Percentiles rank a stretch among this genome's conserved stretches.
These are phyloP conservation scores for Eucalyptus regnans DNA, from an alignment of 345 rosid genomes.

Conservation along the genomic window DNA sequence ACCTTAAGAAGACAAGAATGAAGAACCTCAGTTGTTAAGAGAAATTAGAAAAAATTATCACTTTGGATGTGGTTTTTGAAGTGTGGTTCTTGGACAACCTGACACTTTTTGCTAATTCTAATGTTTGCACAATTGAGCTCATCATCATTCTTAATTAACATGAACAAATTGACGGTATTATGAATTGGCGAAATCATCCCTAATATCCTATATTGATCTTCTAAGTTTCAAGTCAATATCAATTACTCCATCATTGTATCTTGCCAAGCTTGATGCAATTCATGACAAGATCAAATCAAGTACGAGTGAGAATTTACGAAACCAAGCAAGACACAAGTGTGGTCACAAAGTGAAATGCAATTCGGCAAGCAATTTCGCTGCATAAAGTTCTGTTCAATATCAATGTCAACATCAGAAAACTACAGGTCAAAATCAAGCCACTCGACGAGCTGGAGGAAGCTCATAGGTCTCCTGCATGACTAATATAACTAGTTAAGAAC, in stretches of 20 bases:
- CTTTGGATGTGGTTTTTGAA: not conserved
- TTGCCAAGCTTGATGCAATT: not conserved
- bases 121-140: not conserved
- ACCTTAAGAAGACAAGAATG: too few relatives aligned
- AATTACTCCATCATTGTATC: not conserved
- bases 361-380: not conserved
- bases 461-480: too few relatives aligned
- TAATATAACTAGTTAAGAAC: too few relatives aligned
- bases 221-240: not conserved
- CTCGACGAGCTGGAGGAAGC: too few relatives aligned
- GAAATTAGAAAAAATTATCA: not conserved
- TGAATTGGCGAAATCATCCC: not conserved
- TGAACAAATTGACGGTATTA: too few relatives aligned
- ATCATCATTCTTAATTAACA: too few relatives aligned
- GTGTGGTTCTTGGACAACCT: not conserved
- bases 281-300: not conserved
- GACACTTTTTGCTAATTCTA: not conserved
- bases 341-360: not conserved
- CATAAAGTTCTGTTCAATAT: too few relatives aligned
- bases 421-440: too few relatives aligned
- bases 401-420: too few relatives aligned
- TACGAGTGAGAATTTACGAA: not conserved
- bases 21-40: not conserved
- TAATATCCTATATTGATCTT: not conserved
- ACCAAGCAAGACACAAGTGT: not conserved